Percentiles rank a stretch among this genome's conserved stretches.
These are phyloP conservation scores for Fusarium piperis DNA, from an alignment of 2,329 filamentous ascomycete genomes.

Conservation along the genomic window DNA sequence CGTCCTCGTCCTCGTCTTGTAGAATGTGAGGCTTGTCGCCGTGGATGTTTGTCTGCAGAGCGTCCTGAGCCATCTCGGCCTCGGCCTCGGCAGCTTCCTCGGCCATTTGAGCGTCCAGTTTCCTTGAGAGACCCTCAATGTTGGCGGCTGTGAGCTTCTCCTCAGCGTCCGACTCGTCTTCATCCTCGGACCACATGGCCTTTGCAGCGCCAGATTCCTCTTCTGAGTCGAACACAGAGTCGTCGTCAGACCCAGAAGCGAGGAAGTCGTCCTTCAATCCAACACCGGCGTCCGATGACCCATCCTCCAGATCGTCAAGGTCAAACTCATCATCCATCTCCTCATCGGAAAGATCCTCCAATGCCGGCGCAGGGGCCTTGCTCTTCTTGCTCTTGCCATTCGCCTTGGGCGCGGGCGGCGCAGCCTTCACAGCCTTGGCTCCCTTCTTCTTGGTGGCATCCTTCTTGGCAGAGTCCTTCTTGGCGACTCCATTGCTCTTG, in stretches of 20 bases:
- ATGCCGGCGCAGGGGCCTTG: slow-evolving; percentile 51
- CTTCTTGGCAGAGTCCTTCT: slow-evolving; percentile 45
- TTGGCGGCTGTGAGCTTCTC: slow-evolving; percentile 95
- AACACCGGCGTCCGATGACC: slow-evolving; percentile 49
- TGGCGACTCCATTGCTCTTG: slow-evolving; percentile 40
- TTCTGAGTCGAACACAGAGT: slow-evolving; percentile 78
- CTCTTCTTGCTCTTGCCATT: slow-evolving; percentile 45
- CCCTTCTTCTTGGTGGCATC: slow-evolving; percentile 45
- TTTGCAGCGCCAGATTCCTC: slow-evolving; percentile 63
- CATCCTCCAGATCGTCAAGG: slow-evolving; percentile 59
- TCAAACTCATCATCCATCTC: slow-evolving; percentile 52
- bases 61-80: slow-evolving; percentile 84
- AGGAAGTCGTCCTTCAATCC: slow-evolving; percentile 69
- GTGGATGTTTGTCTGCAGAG: slow-evolving; percentile 92
- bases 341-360: slow-evolving; percentile 58
- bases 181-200: slow-evolving; percentile 93
- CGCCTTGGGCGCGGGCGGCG: slow-evolving; percentile 42
- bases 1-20: slow-evolving; percentile 70
- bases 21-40: slow-evolving; percentile 77
- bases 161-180: slow-evolving; percentile 86
- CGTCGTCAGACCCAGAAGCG: slow-evolving; percentile 63
- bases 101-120: slow-evolving; percentile 80
- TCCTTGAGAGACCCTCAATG: slow-evolving; percentile 89
- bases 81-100: slow-evolving; percentile 85
- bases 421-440: slow-evolving; percentile 47